Base-by-base conservation (phyloP, 805 yeast genomes). In the Sungouiella blattae region DNA sequence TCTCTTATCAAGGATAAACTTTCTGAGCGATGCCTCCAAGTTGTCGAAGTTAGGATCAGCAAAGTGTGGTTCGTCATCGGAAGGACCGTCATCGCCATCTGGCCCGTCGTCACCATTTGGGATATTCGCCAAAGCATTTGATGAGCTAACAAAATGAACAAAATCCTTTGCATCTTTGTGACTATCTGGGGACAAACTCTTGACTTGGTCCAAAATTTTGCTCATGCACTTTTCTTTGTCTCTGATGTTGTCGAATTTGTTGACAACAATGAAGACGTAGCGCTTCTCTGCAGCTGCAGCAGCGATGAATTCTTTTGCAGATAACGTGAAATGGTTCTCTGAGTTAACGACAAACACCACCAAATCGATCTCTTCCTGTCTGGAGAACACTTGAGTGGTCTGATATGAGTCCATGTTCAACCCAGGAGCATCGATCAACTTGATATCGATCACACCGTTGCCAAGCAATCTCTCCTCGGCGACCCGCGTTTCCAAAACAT, bases 341-440 rank as follows among this genome's bases (percentile, higher is more conserved):
- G 98, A 95, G 57, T 83, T 86, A 2, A 93, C 96, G 2, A 94
- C 98, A 66, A 93, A 94, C 1, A 93, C 91, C 3, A 93, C 96
- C 46, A 93, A 70, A 57, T 93, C 99, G 43, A 93, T 93, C 53
- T 93, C 98, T 53, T 93, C 98, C 64, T 93, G 98, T 41, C 97
- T 77, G 2, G 96, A 83, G 57, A 91, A 89, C 0, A 93, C 88
- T 53, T 91, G 95, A 1, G 96, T 86, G 0, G 99, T 93, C 57
- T 87, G 96, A 49, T 83, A 83, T 4, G 93, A 85, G 52, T 91
- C 97, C 72, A 88, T 73, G 57, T 93, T 93, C 37, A 93, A 69
- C 0, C 99, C 99, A 0, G 99, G 99, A 0, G 98, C 97, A 64
- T 93, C 99, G 35, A 93, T 93, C 41, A 93, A 68, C 16, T 89